Evolutionary conservation across 768 basidiomycete genomes (phyloP).

Genomic region (Chalciporus piperatus): DNA sequence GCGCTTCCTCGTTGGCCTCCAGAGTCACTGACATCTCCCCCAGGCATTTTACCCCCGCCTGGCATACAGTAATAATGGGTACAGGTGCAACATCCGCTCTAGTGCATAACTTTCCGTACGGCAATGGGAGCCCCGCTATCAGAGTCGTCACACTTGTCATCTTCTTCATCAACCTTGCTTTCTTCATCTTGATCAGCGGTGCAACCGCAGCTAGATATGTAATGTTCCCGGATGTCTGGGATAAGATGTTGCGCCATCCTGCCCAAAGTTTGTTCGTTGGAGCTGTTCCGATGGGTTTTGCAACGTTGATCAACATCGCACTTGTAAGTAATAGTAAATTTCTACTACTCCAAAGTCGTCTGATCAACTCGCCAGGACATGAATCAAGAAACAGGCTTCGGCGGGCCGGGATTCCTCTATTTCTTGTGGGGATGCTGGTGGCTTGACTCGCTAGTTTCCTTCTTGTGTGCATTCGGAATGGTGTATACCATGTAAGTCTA

Average conservation of each 20-base stretch:
- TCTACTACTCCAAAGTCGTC: not conserved
- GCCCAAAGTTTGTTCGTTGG: constrained; percentile 46
- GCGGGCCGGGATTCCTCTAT: constrained; percentile 37
- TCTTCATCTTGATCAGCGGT: constrained; percentile 35
- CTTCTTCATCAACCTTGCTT: constrained; percentile 39
- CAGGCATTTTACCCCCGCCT: constrained; percentile 47
- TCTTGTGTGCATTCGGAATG: constrained; percentile 47
- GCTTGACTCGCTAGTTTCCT: constrained; percentile 42
- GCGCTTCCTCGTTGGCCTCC: not conserved
- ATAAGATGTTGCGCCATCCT: constrained; percentile 43
- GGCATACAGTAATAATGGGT: constrained; percentile 49
- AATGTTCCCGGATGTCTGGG: constrained; percentile 43
- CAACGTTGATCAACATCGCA: constrained; percentile 41
- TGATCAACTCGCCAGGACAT: constrained; percentile 19
- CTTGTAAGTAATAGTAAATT: constrained; percentile 27
- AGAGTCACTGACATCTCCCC: not conserved
- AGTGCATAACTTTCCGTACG: constrained; percentile 43
- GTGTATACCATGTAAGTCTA: constrained; percentile 43
- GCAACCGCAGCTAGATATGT: constrained; percentile 40
- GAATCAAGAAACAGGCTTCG: constrained; percentile 36
- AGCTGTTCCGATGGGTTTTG: constrained; percentile 43
- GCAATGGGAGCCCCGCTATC: constrained; percentile 32
- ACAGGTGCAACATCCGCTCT: constrained; percentile 42
- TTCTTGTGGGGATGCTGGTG: constrained; percentile 52
- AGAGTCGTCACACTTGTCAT: constrained; percentile 35